Conservation (phyloP, 1,284 basidiomycete species). For the Tetrapyrgos nigripes region DNA sequence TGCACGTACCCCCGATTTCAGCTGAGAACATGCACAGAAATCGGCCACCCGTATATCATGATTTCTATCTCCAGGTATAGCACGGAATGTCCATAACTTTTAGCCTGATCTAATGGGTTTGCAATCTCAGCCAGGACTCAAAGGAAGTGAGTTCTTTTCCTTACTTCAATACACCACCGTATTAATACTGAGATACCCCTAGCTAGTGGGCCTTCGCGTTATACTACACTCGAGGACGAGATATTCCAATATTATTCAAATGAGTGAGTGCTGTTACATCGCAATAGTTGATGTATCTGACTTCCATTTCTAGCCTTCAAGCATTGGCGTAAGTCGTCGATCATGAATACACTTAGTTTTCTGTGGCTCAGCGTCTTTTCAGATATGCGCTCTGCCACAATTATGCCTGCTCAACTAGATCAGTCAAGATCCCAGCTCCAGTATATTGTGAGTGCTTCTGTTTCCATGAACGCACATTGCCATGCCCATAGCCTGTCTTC, state of each 20-base stretch:
- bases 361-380: background rate
- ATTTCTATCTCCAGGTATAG: constrained; percentile 85
- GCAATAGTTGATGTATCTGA: background rate
- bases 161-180: background rate
- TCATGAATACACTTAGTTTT: background rate
- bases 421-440: constrained; percentile 12
- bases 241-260: background rate
- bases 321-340: constrained; percentile 2
- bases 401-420: constrained; percentile 10
- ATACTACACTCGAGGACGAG: constrained; percentile 11
- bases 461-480: background rate
- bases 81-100: too few relatives aligned
- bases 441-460: constrained; percentile 9
- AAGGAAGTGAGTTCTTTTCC: constrained; percentile 8
- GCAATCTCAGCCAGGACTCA: constrained; percentile 32
- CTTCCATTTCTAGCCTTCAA: constrained; percentile 3
- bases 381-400: constrained; percentile 7
- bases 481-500: background rate
- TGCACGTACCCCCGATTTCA: background rate
- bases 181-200: background rate
- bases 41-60: constrained; percentile 79
- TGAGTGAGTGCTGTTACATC: background rate
- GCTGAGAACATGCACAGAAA: constrained; percentile 31
- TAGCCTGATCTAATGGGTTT: too few relatives aligned
- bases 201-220: constrained; percentile 10